phyloP scores from a whole-genome alignment of 495 filamentous ascomycete species.

The Talaromyces thailandensis region DNA sequence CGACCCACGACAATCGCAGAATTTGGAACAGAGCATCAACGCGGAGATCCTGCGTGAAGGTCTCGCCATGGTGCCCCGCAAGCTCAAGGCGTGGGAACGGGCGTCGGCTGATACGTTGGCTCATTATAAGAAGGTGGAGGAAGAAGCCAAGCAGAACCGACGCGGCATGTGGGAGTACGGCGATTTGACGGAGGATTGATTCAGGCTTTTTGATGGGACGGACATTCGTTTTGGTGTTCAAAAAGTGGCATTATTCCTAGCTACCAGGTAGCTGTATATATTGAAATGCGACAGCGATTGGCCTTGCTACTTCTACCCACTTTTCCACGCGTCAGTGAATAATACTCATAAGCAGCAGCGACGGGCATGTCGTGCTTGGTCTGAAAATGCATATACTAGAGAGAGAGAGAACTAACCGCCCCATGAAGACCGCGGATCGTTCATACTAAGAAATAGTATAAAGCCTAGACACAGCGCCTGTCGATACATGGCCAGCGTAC shows the following conservation, averaged over 20 bases:
- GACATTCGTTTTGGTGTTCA: background rate
- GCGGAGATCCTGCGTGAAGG: slow-evolving; percentile 74
- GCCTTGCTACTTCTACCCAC: background rate
- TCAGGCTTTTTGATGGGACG: background rate
- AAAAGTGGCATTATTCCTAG: background rate
- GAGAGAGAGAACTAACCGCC: too few species aligned
- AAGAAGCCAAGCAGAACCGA: slow-evolving; percentile 64
- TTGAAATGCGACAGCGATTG: background rate
- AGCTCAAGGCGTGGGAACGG: slow-evolving; percentile 83
- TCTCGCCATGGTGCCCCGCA: slow-evolving; percentile 78
- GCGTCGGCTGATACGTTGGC: slow-evolving; percentile 61
- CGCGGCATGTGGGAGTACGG: slow-evolving; percentile 97
- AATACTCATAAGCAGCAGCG: too few species aligned
- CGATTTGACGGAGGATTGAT: slow-evolving; percentile 80
- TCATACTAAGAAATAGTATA: too few species aligned
- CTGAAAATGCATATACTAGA: too few species aligned
- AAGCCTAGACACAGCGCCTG: too few species aligned
- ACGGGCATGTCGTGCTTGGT: too few species aligned
- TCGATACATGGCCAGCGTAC: too few species aligned
- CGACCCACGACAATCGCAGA: slow-evolving; percentile 54
- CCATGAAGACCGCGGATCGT: too few species aligned
- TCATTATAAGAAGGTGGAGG: slow-evolving; percentile 55
- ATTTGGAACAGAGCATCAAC: slow-evolving; percentile 71
- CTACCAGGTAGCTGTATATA: background rate
- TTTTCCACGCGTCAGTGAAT: too few species aligned